These are phyloP conservation scores for Colletotrichum sp. DNA, from an alignment of 2,329 filamentous ascomycete genomes.

Conservation along the genomic window DNA sequence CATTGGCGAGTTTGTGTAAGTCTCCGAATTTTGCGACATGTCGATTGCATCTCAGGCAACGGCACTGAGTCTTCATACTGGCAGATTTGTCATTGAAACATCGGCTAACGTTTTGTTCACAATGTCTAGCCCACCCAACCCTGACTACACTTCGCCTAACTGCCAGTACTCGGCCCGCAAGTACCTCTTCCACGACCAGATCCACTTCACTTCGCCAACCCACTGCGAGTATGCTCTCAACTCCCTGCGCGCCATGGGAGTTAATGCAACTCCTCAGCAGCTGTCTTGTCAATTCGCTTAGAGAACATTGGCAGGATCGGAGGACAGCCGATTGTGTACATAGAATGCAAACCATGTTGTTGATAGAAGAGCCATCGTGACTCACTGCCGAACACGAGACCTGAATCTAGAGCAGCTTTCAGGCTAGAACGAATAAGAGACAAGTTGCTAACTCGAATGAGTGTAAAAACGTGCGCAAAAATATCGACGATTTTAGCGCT, in stretches of 20 bases:
- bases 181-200: constrained; percentile 4
- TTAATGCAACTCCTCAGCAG: not conserved
- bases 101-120: not conserved
- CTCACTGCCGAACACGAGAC: not conserved
- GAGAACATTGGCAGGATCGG: not conserved
- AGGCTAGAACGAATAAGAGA: not conserved
- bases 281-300: not conserved
- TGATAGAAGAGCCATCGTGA: not conserved
- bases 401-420: not conserved
- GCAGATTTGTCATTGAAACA: not conserved
- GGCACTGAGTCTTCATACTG: not conserved
- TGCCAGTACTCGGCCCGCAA: not conserved
- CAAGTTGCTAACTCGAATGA: not conserved
- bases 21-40: not conserved
- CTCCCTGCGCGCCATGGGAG: not conserved
- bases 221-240: constrained; percentile 5
- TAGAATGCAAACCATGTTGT: not conserved
- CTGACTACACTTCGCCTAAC: not conserved
- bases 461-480: not conserved
- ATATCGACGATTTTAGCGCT: not conserved
- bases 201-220: constrained; percentile 1
- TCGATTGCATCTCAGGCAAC: not conserved
- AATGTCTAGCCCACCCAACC: not conserved
- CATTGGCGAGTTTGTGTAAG: not conserved
- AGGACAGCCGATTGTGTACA: not conserved